Evolutionary conservation across 441 rosid species (phyloP).

Genomic region (Flueggea neowawraea): DNA sequence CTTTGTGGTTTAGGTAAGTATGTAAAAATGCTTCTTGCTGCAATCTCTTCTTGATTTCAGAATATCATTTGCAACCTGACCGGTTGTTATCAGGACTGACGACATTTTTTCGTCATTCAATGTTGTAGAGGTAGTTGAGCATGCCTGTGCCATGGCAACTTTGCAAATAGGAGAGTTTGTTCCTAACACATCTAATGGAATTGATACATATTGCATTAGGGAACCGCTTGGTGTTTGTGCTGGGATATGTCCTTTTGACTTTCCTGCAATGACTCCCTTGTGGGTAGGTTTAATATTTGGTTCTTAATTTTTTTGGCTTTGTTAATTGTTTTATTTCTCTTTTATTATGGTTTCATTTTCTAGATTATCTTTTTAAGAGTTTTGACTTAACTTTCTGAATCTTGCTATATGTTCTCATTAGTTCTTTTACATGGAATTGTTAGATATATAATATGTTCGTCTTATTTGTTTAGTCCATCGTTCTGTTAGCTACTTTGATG

Average conservation of each 20-base stretch:
- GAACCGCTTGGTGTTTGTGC: conserved; percentile 55
- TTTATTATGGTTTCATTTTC: not conserved
- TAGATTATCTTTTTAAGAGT: not conserved
- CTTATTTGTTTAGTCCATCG: not conserved
- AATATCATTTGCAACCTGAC: not conserved
- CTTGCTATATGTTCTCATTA: not conserved
- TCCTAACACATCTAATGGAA: conserved; percentile 47
- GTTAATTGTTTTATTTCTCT: conserved; percentile 4
- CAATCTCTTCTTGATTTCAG: conserved; percentile 11
- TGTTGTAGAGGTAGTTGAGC: conserved; percentile 54
- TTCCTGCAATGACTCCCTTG: conserved; percentile 46
- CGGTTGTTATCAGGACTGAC: conserved; percentile 8
- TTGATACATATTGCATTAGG: conserved; percentile 49
- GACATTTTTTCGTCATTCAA: conserved; percentile 13
- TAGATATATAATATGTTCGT: not conserved
- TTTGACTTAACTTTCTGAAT: not conserved
- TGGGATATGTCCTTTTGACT: conserved; percentile 57
- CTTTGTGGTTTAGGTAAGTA: conserved; percentile 40
- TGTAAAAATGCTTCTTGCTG: conserved; percentile 1
- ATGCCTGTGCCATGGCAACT: conserved; percentile 63
- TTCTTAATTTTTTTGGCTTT: conserved; percentile 9
- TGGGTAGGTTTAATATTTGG: conserved; percentile 35
- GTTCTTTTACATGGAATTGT: not conserved
- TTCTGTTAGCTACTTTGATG: not conserved
- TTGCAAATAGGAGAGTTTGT: conserved; percentile 55